A percentile compares a stretch with the other conserved stretches of the same genome.
These are phyloP conservation scores for Cochlearia excelsa DNA, from an alignment of 345 rosid genomes.

Conservation along the genomic window DNA sequence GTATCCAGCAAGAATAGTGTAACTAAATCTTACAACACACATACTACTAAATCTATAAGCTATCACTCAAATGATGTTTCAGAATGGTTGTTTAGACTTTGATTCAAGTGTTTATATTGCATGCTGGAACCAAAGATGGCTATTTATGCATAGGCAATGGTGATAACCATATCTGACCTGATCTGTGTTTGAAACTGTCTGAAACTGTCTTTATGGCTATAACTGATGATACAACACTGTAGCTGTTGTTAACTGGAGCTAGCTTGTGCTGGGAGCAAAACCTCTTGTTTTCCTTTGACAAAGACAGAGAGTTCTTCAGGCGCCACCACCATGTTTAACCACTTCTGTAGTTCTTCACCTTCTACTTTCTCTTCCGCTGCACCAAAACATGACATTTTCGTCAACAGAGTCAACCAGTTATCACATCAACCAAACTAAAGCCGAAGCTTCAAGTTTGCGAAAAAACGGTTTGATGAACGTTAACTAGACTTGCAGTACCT, in stretches of 20 bases:
- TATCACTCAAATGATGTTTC: no score
- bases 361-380: slow-evolving; percentile 91
- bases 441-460: no score
- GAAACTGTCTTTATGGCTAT: slow-evolving; percentile 26
- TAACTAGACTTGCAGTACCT: slow-evolving; percentile 69
- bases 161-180: slow-evolving; percentile 27
- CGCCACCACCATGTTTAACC: slow-evolving; percentile 81
- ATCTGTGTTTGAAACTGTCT: slow-evolving; percentile 24
- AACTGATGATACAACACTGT: slow-evolving; percentile 8
- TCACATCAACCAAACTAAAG: slow-evolving; percentile 14
- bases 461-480: no score
- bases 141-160: slow-evolving; percentile 12
- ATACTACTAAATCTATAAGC: slow-evolving; percentile 9
- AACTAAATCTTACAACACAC: slow-evolving; percentile 28
- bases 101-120: slow-evolving; percentile 14
- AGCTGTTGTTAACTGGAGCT: slow-evolving; percentile 30
- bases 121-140: no score
- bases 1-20: slow-evolving; percentile 27
- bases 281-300: slow-evolving; percentile 56
- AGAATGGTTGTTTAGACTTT: slow-evolving; percentile 6
- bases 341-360: slow-evolving; percentile 83
- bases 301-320: slow-evolving; percentile 68
- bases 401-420: slow-evolving; percentile 6
- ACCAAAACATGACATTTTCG: slow-evolving; percentile 24
- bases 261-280: slow-evolving; percentile 51